Base-by-base conservation (phyloP, 257 asterid genomes). In the Solanum clarkiae region DNA sequence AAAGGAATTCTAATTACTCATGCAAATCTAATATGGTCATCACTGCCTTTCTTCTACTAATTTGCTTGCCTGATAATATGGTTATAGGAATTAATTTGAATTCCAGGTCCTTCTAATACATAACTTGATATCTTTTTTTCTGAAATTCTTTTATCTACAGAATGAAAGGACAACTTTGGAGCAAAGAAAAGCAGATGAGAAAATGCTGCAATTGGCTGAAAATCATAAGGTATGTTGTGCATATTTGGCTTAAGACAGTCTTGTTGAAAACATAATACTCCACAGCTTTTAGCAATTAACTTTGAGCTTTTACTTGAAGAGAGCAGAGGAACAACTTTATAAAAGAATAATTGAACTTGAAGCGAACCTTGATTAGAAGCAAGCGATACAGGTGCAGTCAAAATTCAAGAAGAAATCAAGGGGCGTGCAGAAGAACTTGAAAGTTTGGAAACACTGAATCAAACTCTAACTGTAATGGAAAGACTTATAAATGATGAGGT, bases 281-380 rank as follows among this genome's bases (percentile, higher is more conserved):
- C 57, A 32, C 29, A 71, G 53, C 70, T 29, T 79, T 45, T 86
- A 68, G 80, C 14, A 59, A 24, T 56, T 81, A 26, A 80, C 24
- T 79, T 55, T 47, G 75, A 45, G 60, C 57, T 83, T 85, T 68
- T 81, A 5, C 68, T 84, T 80, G 83, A 93, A 95, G 98, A 91
- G 88, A 56, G 83, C 87, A 87, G 94, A 94, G 88, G 98, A 94
- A 85, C 75, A 55, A 45, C 91, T 91, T 59, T 92, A 90, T 83
- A 82, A 86, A 63, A 87, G 85, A 89, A 94, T 94, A 51, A 88
- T 94, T 75, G 92, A 90, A 32, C 93, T 95, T 75, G 93, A 92
- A 84, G 89, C 86, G 29, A 87, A 94, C 68, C 93, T 95, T 86
- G 98, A 95, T 87, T 90, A 91, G 84, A 92, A 92, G 90, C 96